Percentiles rank a stretch among this genome's conserved stretches.
Evolutionary conservation across 352 stramenopile species (phyloP).

Genomic region (Blastocystis sp.): DNA sequence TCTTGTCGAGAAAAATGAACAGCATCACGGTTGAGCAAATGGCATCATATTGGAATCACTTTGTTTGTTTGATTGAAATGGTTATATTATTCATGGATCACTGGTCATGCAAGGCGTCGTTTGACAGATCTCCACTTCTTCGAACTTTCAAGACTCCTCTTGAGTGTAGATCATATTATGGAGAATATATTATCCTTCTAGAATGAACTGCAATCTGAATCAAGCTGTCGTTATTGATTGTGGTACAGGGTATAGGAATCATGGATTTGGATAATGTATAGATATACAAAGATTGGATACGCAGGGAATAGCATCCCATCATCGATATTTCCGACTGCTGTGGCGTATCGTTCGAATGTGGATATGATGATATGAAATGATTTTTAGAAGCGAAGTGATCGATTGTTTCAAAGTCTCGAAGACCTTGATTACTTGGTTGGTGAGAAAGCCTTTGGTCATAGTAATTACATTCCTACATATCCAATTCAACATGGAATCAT

Average conservation of each 20-base stretch:
- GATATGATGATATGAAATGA: neutral
- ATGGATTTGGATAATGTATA: conserved; percentile 63
- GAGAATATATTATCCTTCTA: neutral
- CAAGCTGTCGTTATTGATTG: conserved; percentile 81
- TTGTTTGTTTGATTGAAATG: conserved; percentile 1
- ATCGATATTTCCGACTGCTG: conserved; percentile 88
- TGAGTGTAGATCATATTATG: neutral
- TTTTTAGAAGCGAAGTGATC: conserved; percentile 63
- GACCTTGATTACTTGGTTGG: conserved; percentile 90
- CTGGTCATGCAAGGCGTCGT: neutral
- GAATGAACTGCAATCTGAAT: conserved; percentile 7
- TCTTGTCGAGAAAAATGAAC: conserved; percentile 3
- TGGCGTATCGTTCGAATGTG: conserved; percentile 69
- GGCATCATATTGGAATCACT: too few relatives aligned
- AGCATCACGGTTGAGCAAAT: neutral
- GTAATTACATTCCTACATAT: conserved; percentile 82
- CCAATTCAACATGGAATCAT: conserved; percentile 71
- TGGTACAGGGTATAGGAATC: conserved; percentile 77
- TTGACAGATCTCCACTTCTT: neutral
- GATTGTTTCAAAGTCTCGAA: conserved; percentile 80
- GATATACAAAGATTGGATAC: conserved; percentile 91
- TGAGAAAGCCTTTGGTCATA: conserved; percentile 80
- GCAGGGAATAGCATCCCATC: conserved; percentile 83
- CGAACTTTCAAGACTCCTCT: neutral
- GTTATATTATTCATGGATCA: neutral